Evolutionary conservation across 169 alveolate species (phyloP), one percentile per base, ranked within the genome.

Genomic region (Cryptosporidium ryanae): DNA sequence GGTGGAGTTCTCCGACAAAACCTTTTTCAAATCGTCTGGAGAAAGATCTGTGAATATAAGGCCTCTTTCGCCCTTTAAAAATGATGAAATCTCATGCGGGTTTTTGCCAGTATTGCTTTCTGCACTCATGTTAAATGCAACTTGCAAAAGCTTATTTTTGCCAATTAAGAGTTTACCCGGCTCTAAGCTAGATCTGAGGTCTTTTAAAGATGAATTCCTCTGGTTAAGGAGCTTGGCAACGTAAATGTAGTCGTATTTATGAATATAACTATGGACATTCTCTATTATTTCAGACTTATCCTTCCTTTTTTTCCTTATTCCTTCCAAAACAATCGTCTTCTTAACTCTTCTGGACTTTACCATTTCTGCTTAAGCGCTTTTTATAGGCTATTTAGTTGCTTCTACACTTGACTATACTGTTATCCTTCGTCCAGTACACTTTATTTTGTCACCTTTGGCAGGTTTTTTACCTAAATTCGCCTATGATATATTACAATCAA

Each of bases 101-200:
- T 84, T 82, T 23, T 70, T 82, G 57, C 31, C 66, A 38, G 82
- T 64, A 55, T 91, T 94, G 18, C 65, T 43, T 67, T 92, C 94
- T 0, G 94, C 90, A 49, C 82, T 66, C 29, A 89, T 81, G 38
- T 94, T 94, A 54, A 92, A 90, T 18, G 94, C 94, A 67, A 92
- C 68, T 65, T 89, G 93, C 87, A 92, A 82, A 66, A 92, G 93
- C 66, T 92, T 92, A 92, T 92, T 92, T 61, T 92, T 92, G 44
- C 94, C 94, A 32, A 63, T 46, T 6, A 67, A 44, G 6, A 64
- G 27, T 82, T 92, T 76, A 8, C 94, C 94, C 2, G 94, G 94
- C 46, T 66, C 64, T 17, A 92, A 70, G 15, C 82, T 91, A 8
- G 44, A 38, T 32, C 94, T 63, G 1, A 92, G 91, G 21, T 66